phyloP scores from a whole-genome alignment of 164 flowering plant species.

The Magnolia changhungtana region DNA sequence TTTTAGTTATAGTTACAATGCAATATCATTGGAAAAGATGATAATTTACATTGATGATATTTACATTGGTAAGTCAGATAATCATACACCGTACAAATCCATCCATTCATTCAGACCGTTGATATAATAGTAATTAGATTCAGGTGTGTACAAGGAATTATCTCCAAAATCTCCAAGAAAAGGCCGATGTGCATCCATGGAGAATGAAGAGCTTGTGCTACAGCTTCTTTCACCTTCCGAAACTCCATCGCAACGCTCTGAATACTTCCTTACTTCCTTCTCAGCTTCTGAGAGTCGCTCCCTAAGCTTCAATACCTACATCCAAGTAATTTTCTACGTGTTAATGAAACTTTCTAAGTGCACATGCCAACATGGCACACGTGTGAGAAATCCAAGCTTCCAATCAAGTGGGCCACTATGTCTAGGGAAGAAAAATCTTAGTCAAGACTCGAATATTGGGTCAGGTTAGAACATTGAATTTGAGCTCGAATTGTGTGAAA shows the following conservation, averaged over 20 bases:
- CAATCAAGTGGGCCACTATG: too few relatives aligned
- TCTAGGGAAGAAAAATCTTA: too few relatives aligned
- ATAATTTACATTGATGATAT: not conserved
- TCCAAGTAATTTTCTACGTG: not conserved
- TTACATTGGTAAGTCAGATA: not conserved
- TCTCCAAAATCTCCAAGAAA: conserved; percentile 45
- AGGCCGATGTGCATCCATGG: conserved; percentile 34
- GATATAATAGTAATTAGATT: conserved; percentile 11
- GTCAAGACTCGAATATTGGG: too few relatives aligned
- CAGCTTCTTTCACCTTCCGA: conserved; percentile 26
- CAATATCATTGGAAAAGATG: not conserved
- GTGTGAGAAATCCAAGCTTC: too few relatives aligned
- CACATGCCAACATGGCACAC: too few relatives aligned
- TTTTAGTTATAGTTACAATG: too few relatives aligned
- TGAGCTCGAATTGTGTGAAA: too few relatives aligned
- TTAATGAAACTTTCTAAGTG: too few relatives aligned
- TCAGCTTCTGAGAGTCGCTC: conserved; percentile 52
- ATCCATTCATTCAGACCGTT: conserved; percentile 43
- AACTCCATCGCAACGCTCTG: conserved; percentile 29
- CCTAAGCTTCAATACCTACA: conserved; percentile 54
- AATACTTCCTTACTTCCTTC: conserved; percentile 43
- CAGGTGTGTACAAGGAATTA: conserved; percentile 4
- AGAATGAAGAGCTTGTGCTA: conserved; percentile 50
- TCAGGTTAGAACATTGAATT: too few relatives aligned
- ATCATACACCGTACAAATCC: conserved; percentile 18